phyloP scores from a whole-genome alignment of 2,329 filamentous ascomycete genomes.

The Fusarium devonianum region DNA sequence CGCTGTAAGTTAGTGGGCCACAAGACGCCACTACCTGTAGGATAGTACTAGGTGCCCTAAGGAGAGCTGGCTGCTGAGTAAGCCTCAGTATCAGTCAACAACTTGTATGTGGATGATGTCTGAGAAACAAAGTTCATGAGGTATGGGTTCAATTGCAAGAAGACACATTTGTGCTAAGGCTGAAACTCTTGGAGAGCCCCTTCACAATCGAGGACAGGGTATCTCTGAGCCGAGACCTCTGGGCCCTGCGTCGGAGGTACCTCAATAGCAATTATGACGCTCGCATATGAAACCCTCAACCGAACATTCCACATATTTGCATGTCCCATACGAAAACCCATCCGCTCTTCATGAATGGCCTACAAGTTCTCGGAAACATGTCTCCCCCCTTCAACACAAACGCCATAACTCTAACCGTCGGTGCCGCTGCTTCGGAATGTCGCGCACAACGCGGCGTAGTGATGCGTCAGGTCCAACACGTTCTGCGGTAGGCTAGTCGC shows the following conservation, averaged over 20 bases:
- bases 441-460: slow-evolving; percentile 93
- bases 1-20: slow-evolving; percentile 25
- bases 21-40: no score
- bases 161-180: background rate
- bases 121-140: no score
- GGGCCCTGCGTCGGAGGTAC: slow-evolving; percentile 10
- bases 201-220: slow-evolving; percentile 1
- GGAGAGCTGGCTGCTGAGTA: slow-evolving; percentile 16
- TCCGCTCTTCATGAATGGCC: background rate
- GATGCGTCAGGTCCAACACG: slow-evolving; percentile 92
- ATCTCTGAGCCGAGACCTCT: slow-evolving; percentile 18
- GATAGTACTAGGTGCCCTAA: background rate
- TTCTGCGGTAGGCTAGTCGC: slow-evolving; percentile 92
- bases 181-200: background rate
- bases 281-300: slow-evolving; percentile 13
- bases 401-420: slow-evolving; percentile 66
- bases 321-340: slow-evolving; percentile 13
- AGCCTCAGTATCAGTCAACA: slow-evolving; percentile 15
- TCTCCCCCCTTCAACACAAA: background rate
- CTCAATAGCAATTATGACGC: slow-evolving; percentile 26
- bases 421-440: slow-evolving; percentile 95
- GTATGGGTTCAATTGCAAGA: no score
- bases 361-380: slow-evolving; percentile 10
- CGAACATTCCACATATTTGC: slow-evolving; percentile 17
- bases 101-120: background rate